Evolutionary conservation across 1,139 yeast genomes (phyloP).

Genomic region (Taphrina populina): DNA sequence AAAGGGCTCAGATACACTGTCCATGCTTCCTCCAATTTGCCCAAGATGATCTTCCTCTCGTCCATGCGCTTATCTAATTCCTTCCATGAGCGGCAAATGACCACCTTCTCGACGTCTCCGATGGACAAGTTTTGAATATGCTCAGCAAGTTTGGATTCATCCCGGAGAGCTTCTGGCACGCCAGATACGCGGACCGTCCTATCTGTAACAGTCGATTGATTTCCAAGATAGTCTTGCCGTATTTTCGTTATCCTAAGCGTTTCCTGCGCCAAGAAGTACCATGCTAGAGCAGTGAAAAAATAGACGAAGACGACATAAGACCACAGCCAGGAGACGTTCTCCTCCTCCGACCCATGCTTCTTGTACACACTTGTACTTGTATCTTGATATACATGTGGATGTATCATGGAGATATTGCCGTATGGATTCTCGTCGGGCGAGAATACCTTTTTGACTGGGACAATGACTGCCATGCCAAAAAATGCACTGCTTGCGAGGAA

Average conservation of each 20-base stretch:
- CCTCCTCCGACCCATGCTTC: conserved; percentile 32
- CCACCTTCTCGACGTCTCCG: conserved; percentile 73
- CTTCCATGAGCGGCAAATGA: conserved; percentile 84
- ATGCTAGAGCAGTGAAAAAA: conserved; percentile 69
- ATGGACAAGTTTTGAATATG: conserved; percentile 76
- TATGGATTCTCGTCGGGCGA: conserved; percentile 32
- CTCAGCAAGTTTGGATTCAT: conserved; percentile 62
- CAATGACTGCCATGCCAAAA: conserved; percentile 64
- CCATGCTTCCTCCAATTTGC: conserved; percentile 70
- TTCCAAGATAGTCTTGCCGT: conserved; percentile 79
- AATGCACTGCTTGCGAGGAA: conserved; percentile 58
- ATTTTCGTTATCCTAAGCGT: conserved; percentile 70
- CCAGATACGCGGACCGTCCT: conserved; percentile 87
- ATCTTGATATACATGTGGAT: background rate
- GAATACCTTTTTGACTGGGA: conserved; percentile 69
- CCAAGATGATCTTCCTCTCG: conserved; percentile 56
- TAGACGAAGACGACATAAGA: conserved; percentile 85
- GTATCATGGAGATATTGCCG: conserved; percentile 21
- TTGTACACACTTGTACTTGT: background rate
- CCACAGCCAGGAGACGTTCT: conserved; percentile 54
- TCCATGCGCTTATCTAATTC: conserved; percentile 64
- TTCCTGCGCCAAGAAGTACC: conserved; percentile 61
- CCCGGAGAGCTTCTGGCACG: conserved; percentile 78
- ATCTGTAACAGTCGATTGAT: conserved; percentile 87
- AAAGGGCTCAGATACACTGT: conserved; percentile 54